Evolutionary conservation across 2,329 filamentous ascomycete genomes (phyloP).

Genomic region (Aspergillus sp.): DNA sequence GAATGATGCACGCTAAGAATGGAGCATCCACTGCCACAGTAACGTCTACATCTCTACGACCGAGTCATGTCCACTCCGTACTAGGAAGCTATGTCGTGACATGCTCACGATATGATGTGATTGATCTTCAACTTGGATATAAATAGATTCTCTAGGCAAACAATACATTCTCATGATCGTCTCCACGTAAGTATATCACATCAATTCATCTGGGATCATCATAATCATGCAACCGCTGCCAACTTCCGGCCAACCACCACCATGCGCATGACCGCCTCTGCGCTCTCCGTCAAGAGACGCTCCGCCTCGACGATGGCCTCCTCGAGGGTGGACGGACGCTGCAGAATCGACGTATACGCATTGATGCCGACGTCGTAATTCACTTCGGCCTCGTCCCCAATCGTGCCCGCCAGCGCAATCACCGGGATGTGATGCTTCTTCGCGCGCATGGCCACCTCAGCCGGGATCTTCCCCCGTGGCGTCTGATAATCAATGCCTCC

Average conservation of each 20-base stretch:
- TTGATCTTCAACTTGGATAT: no score
- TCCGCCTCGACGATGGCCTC: constrained; percentile 27
- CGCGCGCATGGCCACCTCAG: constrained; percentile 51
- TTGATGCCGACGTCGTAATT: constrained; percentile 38
- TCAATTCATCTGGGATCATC: neutral
- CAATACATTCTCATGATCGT: no score
- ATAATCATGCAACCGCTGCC: neutral
- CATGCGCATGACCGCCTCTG: constrained; percentile 32
- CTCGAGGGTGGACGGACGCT: constrained; percentile 26
- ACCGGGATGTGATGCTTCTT: constrained; percentile 48
- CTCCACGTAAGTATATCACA: neutral
- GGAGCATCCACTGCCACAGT: no score
- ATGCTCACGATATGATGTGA: no score
- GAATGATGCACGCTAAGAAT: no score
- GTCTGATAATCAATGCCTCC: constrained; percentile 55
- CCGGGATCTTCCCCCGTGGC: constrained; percentile 53
- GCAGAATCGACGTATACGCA: constrained; percentile 30
- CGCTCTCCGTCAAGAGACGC: constrained; percentile 24
- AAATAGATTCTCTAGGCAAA: no score
- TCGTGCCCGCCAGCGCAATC: constrained; percentile 44
- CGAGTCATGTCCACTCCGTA: no score
- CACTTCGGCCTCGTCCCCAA: constrained; percentile 35
- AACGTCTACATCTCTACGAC: no score
- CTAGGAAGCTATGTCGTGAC: no score
- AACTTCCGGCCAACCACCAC: constrained; percentile 18